Percentiles rank a stretch among this genome's conserved stretches.
Conservation (phyloP, 2,329 filamentous ascomycete species). For the Colletotrichum sp. region DNA sequence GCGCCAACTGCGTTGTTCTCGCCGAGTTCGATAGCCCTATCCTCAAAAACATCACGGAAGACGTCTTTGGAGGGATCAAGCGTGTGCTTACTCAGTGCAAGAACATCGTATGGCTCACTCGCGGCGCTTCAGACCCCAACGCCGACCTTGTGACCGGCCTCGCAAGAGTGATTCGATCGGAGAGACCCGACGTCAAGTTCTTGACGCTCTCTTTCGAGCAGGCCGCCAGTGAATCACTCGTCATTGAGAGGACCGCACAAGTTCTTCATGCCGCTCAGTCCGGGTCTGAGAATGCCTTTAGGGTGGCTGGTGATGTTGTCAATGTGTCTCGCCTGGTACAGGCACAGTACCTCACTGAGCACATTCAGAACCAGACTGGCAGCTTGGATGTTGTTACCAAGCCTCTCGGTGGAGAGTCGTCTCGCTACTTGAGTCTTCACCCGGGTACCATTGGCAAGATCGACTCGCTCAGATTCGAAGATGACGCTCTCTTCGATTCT, state of each 20-base stretch:
- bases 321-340: slow-evolving; percentile 3
- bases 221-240: neutral
- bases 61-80: slow-evolving; percentile 23
- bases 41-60: slow-evolving; percentile 22
- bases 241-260: neutral
- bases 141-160: slow-evolving; percentile 26
- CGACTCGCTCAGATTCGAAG: slow-evolving; percentile 29
- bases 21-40: slow-evolving; percentile 25
- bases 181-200: slow-evolving; percentile 24
- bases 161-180: slow-evolving; percentile 24
- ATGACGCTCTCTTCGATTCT: slow-evolving; percentile 24
- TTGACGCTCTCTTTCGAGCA: slow-evolving; percentile 24
- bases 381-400: neutral
- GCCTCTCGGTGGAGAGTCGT: neutral
- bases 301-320: neutral
- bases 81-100: slow-evolving; percentile 24
- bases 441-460: slow-evolving; percentile 28
- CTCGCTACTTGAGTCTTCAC: slow-evolving; percentile 36
- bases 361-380: slow-evolving; percentile 20
- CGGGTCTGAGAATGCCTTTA: neutral
- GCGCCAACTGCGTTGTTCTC: slow-evolving; percentile 25
- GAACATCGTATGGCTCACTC: slow-evolving; percentile 12
- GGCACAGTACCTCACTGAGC: slow-evolving; percentile 9
- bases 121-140: slow-evolving; percentile 16
- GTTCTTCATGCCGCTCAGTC: neutral